Percentiles rank a stretch among this genome's conserved stretches.
Conservation (phyloP, 176 grass and related monocot genomes). For the Avena sativa region DNA sequence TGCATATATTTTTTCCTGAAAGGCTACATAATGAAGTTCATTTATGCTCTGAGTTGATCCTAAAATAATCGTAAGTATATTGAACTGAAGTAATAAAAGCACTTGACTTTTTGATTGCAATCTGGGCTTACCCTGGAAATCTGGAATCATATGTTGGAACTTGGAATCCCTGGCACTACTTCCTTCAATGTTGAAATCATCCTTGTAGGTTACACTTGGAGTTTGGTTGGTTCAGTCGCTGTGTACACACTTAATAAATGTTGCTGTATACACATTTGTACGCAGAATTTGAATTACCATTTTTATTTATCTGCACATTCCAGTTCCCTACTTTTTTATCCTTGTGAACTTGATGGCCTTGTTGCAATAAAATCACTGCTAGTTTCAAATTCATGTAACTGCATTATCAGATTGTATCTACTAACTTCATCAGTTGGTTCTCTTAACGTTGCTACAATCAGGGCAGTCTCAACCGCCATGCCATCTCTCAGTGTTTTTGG, state of each 20-base stretch:
- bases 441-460: constrained; percentile 64
- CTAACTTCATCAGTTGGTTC: constrained; percentile 46
- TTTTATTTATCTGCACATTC: not conserved
- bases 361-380: constrained; percentile 23
- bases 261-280: constrained; percentile 7
- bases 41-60: constrained; percentile 11
- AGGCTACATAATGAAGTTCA: not conserved
- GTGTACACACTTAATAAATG: not conserved
- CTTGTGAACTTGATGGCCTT: constrained; percentile 18
- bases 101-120: constrained; percentile 15
- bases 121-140: not conserved
- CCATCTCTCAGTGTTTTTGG: constrained; percentile 92
- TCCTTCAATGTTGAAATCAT: not conserved
- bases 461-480: constrained; percentile 99
- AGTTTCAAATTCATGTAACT: constrained; percentile 42
- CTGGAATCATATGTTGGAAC: not conserved
- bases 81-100: not conserved
- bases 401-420: constrained; percentile 23
- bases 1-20: not conserved
- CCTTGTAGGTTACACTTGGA: constrained; percentile 6
- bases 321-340: not conserved
- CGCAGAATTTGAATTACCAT: not conserved
- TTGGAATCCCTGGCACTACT: constrained; percentile 14
- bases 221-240: constrained; percentile 5
- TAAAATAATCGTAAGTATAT: constrained; percentile 12